Conservation (phyloP, 1,284 basidiomycete species). For the Sporisorium graminicola region DNA sequence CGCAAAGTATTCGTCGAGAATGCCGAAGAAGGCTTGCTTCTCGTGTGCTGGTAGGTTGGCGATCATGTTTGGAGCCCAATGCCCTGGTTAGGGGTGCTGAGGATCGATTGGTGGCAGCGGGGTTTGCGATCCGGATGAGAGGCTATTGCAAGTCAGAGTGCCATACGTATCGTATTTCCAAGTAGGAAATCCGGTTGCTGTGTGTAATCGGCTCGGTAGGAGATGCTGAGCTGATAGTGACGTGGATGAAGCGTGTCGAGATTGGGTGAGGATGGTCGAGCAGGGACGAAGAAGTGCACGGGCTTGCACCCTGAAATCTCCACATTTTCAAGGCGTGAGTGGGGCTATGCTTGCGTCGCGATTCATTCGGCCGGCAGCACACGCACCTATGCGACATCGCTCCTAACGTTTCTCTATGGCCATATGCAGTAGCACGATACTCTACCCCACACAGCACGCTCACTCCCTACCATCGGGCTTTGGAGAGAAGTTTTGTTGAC, state of each 20-base stretch:
- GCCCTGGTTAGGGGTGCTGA: neutral
- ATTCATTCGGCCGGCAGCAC: constrained; percentile 17
- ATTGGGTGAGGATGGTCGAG: too few relatives aligned
- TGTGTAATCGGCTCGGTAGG: neutral
- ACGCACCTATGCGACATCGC: neutral
- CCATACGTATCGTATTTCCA: neutral
- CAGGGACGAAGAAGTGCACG: neutral
- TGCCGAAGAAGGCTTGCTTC: constrained; percentile 55
- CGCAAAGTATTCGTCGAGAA: constrained; percentile 64
- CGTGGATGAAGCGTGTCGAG: too few relatives aligned
- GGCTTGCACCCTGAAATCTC: constrained; percentile 13
- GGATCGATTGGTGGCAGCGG: too few relatives aligned
- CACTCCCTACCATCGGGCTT: neutral
- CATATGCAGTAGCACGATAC: too few relatives aligned
- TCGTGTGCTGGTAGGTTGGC: constrained; percentile 39
- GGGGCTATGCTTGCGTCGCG: constrained; percentile 7
- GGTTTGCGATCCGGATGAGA: neutral
- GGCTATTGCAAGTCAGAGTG: neutral
- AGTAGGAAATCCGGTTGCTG: neutral
- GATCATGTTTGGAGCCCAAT: constrained; percentile 39
- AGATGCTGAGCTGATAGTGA: neutral
- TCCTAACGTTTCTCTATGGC: too few relatives aligned
- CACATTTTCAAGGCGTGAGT: constrained; percentile 3
- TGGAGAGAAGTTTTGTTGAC: neutral
- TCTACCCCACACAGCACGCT: neutral